These are phyloP conservation scores for Solanum verrucosum DNA, from an alignment of 257 asterid species.

Conservation along the genomic window DNA sequence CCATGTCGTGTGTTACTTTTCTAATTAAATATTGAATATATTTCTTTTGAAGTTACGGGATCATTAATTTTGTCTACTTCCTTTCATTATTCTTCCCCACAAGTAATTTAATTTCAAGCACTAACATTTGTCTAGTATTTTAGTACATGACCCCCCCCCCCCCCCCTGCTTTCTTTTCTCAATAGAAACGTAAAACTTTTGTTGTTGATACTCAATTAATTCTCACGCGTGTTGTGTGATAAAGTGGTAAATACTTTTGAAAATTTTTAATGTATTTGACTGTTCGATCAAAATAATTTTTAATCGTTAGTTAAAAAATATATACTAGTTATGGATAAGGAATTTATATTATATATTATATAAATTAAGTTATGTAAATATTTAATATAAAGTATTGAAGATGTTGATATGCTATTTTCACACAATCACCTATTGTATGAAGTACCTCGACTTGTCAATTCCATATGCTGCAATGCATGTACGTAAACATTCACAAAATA, in stretches of 20 bases:
- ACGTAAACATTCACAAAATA: neutral
- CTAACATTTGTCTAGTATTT: neutral
- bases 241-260: neutral
- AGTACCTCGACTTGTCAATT: neutral
- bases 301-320: too few relatives aligned
- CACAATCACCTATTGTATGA: neutral
- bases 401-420: neutral
- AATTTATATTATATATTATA: too few relatives aligned
- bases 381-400: neutral
- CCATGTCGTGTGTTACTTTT: neutral
- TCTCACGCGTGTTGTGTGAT: accelerated
- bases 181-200: neutral
- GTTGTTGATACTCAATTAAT: neutral
- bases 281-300: too few relatives aligned
- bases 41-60: neutral
- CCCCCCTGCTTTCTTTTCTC: neutral
- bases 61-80: neutral
- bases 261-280: too few relatives aligned
- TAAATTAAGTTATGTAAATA: too few relatives aligned
- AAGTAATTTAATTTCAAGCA: neutral
- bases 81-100: neutral
- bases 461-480: neutral
- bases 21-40: neutral
- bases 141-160: neutral
- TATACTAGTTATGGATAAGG: too few relatives aligned